Evolutionary conservation across 768 basidiomycete species (phyloP).

Genomic region (Pisolithus albus): DNA sequence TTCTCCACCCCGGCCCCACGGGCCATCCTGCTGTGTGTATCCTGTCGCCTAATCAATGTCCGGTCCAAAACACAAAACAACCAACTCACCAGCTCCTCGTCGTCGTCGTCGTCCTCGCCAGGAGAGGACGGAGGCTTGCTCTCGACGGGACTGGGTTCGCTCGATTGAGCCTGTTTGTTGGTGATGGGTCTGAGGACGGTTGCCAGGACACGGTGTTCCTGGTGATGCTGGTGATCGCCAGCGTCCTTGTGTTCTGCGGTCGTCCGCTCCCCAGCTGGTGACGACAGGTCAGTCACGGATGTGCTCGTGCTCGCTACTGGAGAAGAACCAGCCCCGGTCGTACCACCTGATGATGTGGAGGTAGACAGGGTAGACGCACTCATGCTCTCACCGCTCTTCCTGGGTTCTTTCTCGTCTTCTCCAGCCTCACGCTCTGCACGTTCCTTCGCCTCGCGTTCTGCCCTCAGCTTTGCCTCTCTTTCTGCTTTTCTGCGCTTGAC

Average conservation of each 20-base stretch:
- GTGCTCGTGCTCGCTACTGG: background rate
- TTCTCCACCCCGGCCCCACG: constrained; percentile 32
- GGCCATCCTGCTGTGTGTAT: constrained; percentile 23
- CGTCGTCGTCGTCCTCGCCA: constrained; percentile 9
- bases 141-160: background rate
- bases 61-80: background rate
- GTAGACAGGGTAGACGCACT: constrained; percentile 18
- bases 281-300: constrained; percentile 1
- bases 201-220: background rate
- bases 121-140: background rate
- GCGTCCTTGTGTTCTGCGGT: background rate
- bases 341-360: constrained; percentile 16
- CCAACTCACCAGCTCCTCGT: constrained; percentile 9
- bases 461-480: constrained; percentile 34
- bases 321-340: background rate
- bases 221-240: background rate
- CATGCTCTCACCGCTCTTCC: constrained; percentile 13
- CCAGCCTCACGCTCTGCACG: constrained; percentile 13
- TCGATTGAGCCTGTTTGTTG: background rate
- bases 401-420: constrained; percentile 17
- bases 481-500: constrained; percentile 60
- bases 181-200: background rate
- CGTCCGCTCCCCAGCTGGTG: background rate
- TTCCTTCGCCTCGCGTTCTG: constrained; percentile 15
- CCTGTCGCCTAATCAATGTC: constrained; percentile 9